Percentiles rank a stretch among this genome's conserved stretches.
phyloP scores from a whole-genome alignment of 78 protist species.

The Dictyostelium intermedium region DNA sequence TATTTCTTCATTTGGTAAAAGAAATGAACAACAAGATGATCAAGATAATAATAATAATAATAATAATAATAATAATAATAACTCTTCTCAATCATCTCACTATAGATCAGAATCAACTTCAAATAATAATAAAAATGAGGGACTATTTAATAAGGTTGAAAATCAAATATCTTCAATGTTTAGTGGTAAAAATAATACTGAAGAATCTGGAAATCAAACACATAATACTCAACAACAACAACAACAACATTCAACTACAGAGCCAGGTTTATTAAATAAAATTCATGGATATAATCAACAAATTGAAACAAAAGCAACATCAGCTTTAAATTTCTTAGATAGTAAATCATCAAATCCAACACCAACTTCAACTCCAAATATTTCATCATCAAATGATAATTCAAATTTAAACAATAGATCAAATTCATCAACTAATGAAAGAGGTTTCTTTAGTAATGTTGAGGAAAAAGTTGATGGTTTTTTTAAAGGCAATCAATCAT shows the following conservation, averaged over 20 bases:
- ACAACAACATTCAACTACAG: neutral
- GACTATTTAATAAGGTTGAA: neutral
- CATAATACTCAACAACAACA: neutral
- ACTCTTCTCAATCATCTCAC: neutral
- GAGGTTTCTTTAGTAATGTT: neutral
- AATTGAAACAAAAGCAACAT: neutral
- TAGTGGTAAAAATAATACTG: neutral
- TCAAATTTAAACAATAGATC: neutral
- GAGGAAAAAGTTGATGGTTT: neutral
- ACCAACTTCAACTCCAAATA: neutral
- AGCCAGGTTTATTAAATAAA: neutral
- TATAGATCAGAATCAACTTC: neutral
- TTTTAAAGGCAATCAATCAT: neutral
- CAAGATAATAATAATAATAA: too few relatives aligned
- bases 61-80: neutral
- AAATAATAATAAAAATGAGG: neutral
- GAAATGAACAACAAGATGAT: neutral
- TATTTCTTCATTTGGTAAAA: neutral
- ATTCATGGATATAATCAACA: neutral
- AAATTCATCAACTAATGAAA: neutral
- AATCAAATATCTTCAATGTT: neutral
- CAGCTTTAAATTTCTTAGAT: neutral
- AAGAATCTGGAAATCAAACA: neutral
- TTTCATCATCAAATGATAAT: neutral
- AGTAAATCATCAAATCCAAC: neutral